These are phyloP conservation scores for Claviceps africana DNA, from an alignment of 2,329 filamentous ascomycete genomes.

Conservation along the genomic window DNA sequence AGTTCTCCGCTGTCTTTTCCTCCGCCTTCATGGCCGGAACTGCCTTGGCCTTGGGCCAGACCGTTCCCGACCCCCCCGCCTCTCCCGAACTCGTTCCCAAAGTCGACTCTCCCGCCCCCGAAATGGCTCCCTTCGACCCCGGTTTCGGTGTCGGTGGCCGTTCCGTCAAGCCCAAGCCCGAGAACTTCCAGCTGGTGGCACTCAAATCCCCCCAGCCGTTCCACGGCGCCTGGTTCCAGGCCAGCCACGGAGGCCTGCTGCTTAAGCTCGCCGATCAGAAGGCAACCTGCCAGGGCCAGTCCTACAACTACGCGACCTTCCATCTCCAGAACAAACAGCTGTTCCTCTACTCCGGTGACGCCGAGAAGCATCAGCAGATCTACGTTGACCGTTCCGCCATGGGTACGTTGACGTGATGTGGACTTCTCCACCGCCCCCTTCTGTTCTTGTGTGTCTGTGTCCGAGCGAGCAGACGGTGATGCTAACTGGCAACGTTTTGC, in stretches of 20 bases:
- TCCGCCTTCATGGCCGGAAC: constrained; percentile 15
- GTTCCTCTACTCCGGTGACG: constrained; percentile 28
- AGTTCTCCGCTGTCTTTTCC: constrained; percentile 14
- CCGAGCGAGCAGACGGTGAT: neutral
- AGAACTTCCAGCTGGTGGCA: constrained; percentile 34
- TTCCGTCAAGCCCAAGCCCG: constrained; percentile 6
- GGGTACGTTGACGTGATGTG: constrained; percentile 25
- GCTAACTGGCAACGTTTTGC: constrained; percentile 6
- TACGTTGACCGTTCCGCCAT: constrained; percentile 44
- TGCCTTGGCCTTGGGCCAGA: constrained; percentile 15
- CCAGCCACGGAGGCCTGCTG: constrained; percentile 28
- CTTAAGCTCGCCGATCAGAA: constrained; percentile 29
- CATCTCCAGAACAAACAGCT: constrained; percentile 31
- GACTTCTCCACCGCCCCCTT: too few relatives aligned
- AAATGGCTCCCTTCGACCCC: too few relatives aligned
- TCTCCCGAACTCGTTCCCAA: too few relatives aligned
- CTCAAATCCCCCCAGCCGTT: constrained; percentile 35
- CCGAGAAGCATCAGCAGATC: constrained; percentile 30
- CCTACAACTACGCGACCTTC: constrained; percentile 34
- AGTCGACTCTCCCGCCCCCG: too few relatives aligned
- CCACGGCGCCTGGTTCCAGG: constrained; percentile 32
- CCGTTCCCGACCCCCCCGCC: too few relatives aligned
- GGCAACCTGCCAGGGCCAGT: constrained; percentile 32
- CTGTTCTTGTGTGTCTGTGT: neutral
- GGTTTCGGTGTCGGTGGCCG: too few relatives aligned